Base-by-base conservation (phyloP, 805 yeast species). In the Metschnikowia cerradonensis region DNA sequence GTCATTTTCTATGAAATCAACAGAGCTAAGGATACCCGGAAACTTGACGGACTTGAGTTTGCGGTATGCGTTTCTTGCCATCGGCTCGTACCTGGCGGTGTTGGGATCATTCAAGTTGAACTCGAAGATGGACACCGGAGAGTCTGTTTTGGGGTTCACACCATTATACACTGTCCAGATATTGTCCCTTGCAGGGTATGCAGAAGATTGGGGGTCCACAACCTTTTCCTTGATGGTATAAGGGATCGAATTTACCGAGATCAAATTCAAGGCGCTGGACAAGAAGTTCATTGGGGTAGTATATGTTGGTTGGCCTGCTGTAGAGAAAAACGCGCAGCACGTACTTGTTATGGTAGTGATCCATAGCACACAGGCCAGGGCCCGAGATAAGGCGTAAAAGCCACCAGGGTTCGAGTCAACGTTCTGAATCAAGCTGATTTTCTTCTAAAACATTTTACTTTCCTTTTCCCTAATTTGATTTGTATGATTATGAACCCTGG, bases 131-230 rank as follows among this genome's bases (percentile, higher is more conserved):
- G 92, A 75, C 33, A 86, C 84, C 7, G 72, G 66, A 2, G 78
- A 48, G 51, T 78, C 82, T 26, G 76, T 80, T 68, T 81, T 74
- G 31, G 77, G 75, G 47, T 75, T 71, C 3, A 77, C 67, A 6
- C 88, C 96, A 40, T 82, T 72, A 59, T 81, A 82, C 1, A 87
- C 55, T 3, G 73, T 73, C 92, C 94, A 90, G 1, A 86, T 71
- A 2, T 80, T 66, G 15, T 67, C 64, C 6, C 66, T 52, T 26
- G 59, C 65, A 2, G 64, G 60, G 19, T 47, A 55, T 2, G 50
- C 34, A 3, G 53, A 35, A n/a, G 52, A 15, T 7, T 48, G 39
- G 13, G 72, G 65, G 41, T 65, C 67, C 13, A 73, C 64, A 19
- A 71, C 56, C 59, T 74, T 69, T 17, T 78, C 79, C 34, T 79